Conservation (phyloP, 352 stramenopile species). For the Pythium rhizo-oryzae region DNA sequence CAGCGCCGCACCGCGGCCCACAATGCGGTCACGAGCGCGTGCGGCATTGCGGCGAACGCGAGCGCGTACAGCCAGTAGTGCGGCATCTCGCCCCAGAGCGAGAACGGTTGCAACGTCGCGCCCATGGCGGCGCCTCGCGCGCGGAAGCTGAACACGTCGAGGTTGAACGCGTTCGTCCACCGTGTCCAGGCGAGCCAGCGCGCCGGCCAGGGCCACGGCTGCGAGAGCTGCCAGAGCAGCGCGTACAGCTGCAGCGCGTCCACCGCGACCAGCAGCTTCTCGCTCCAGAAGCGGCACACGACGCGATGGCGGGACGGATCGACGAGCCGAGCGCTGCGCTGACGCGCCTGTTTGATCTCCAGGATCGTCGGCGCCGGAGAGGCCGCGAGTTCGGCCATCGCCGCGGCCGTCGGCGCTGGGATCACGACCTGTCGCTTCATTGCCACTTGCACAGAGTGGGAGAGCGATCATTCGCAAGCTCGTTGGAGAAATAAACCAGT, state of each 20-base stretch:
- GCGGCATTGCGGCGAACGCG: slow-evolving; percentile 36
- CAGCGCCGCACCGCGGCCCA: slow-evolving; percentile 14
- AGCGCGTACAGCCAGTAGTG: slow-evolving; percentile 69
- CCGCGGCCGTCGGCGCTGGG: not conserved
- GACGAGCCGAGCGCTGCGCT: slow-evolving; percentile 15
- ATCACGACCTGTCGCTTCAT: slow-evolving; percentile 23
- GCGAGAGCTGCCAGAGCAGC: slow-evolving; percentile 78
- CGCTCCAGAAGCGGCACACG: slow-evolving; percentile 61
- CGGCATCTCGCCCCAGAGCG: slow-evolving; percentile 59
- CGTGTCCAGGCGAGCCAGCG: slow-evolving; percentile 53
- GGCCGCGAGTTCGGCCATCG: not conserved
- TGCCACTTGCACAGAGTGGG: too few relatives aligned
- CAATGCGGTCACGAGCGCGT: slow-evolving; percentile 9
- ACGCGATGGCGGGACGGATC: slow-evolving; percentile 6
- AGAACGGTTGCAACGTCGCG: slow-evolving; percentile 54
- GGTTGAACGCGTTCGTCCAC: slow-evolving; percentile 54
- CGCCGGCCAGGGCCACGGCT: slow-evolving; percentile 73
- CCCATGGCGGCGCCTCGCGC: slow-evolving; percentile 59
- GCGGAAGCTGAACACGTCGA: slow-evolving; percentile 60
- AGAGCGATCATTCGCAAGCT: too few relatives aligned
- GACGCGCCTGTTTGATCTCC: slow-evolving; percentile 22
- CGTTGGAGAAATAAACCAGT: too few relatives aligned
- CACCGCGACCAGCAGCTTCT: slow-evolving; percentile 48
- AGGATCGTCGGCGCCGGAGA: slow-evolving; percentile 8
- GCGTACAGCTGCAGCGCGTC: slow-evolving; percentile 65